Conservation (phyloP, 1,284 basidiomycete species). For the Entoloma clypeatum region DNA sequence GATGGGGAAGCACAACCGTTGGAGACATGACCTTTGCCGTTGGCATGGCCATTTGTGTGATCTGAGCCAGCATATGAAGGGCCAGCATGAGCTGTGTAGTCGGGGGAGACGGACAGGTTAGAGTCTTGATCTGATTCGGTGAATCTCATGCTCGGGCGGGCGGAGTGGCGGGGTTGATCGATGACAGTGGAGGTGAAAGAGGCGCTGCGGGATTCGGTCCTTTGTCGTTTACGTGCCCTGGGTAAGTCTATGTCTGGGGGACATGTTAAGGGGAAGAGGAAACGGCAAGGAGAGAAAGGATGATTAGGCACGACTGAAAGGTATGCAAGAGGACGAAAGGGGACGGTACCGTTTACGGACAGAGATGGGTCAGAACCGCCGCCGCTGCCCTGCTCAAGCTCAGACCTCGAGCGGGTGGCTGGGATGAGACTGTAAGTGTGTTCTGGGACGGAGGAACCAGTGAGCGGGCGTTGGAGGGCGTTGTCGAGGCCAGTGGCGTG, state of each 20-base stretch:
- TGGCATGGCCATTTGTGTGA: slow-evolving; percentile 48
- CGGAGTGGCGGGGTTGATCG: slow-evolving; percentile 27
- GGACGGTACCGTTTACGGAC: slow-evolving; percentile 27
- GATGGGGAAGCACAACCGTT: slow-evolving; percentile 27
- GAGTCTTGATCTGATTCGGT: slow-evolving; percentile 54
- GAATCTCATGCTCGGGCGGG: slow-evolving; percentile 49
- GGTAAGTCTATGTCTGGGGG: slow-evolving; percentile 46
- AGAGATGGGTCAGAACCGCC: slow-evolving; percentile 23
- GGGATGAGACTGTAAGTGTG: slow-evolving; percentile 45
- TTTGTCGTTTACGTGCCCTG: slow-evolving; percentile 68
- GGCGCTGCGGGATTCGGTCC: slow-evolving; percentile 41
- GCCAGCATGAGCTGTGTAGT: slow-evolving; percentile 44
- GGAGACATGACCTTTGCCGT: slow-evolving; percentile 35
- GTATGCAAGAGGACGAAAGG: slow-evolving; percentile 11
- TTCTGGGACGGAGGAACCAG: slow-evolving; percentile 23
- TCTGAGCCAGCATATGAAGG: slow-evolving; percentile 49
- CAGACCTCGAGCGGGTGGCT: slow-evolving; percentile 56
- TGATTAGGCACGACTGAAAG: slow-evolving; percentile 23
- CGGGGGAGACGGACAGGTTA: slow-evolving; percentile 44
- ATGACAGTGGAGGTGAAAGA: slow-evolving; percentile 25
- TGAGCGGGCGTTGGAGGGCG: slow-evolving; percentile 24
- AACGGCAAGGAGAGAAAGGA: slow-evolving; percentile 13
- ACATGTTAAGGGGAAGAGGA: slow-evolving; percentile 13
- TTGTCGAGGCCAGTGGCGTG: slow-evolving; percentile 21
- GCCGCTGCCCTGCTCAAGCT: slow-evolving; percentile 52